Conservation (phyloP, 2,329 filamentous ascomycete genomes). For the Penicillium hordei region DNA sequence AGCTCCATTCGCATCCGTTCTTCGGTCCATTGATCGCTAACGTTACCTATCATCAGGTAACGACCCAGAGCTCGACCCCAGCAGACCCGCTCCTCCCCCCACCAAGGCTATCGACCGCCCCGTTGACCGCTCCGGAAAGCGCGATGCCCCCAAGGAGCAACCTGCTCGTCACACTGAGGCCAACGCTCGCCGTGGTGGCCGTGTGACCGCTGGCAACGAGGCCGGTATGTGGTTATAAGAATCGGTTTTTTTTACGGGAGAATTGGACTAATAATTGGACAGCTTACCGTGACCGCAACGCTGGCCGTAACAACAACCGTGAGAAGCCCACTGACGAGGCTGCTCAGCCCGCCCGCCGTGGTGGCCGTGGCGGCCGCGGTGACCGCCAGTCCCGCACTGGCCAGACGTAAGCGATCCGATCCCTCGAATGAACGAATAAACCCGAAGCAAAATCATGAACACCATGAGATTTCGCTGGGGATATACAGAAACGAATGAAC, state of each 20-base stretch:
- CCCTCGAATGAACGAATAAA: constrained; percentile 7
- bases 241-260: not conserved
- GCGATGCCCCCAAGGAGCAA: constrained; percentile 72
- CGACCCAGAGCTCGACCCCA: constrained; percentile 69
- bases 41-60: constrained; percentile 55
- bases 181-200: constrained; percentile 50
- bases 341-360: constrained; percentile 46
- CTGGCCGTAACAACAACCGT: constrained; percentile 79
- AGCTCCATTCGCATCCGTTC: constrained; percentile 7
- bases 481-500: not conserved
- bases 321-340: constrained; percentile 73
- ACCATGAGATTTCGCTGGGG: not conserved
- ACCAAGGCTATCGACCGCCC: constrained; percentile 89
- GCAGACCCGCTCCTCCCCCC: constrained; percentile 73
- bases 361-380: constrained; percentile 42
- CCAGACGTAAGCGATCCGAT: constrained; percentile 53
- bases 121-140: constrained; percentile 74
- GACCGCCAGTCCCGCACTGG: constrained; percentile 65
- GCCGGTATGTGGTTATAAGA: constrained; percentile 65
- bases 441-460: not conserved
- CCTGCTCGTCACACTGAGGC: constrained; percentile 52
- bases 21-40: constrained; percentile 24
- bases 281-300: constrained; percentile 90
- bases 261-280: constrained; percentile 18
- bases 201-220: constrained; percentile 69